Conservation (phyloP, 139 green algal species). For the Edaphochlamys debaryana region DNA sequence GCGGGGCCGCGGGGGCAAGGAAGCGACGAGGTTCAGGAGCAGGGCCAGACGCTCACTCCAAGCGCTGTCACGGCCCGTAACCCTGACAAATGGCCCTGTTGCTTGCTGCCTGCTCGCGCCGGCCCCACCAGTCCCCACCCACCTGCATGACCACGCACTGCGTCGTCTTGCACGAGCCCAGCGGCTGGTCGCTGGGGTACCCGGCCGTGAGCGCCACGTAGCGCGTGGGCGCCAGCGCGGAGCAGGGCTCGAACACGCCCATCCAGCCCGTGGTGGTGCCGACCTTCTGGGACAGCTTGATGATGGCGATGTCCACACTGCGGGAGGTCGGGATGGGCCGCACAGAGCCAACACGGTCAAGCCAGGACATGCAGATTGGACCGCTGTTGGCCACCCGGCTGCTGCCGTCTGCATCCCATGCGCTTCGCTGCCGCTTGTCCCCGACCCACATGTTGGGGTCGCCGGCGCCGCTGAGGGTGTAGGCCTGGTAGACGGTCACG, state of each 20-base stretch:
- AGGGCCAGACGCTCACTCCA: too few species aligned
- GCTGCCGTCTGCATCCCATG: too few species aligned
- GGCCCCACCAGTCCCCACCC: not conserved
- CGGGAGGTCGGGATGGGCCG: too few species aligned
- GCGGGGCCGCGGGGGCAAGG: not conserved
- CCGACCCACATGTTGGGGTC: conserved; percentile 25
- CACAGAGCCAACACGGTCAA: too few species aligned
- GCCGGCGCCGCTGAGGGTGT: not conserved
- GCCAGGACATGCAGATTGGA: not conserved
- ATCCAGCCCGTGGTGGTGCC: conserved; percentile 52
- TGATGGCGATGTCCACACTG: conserved; percentile 52
- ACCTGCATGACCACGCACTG: conserved; percentile 24
- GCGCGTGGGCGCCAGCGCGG: conserved; percentile 20
- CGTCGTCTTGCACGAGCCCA: conserved; percentile 51
- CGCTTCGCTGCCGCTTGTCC: too few species aligned
- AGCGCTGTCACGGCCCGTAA: too few species aligned
- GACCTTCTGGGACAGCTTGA: conserved; percentile 43
- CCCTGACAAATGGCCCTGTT: too few species aligned
- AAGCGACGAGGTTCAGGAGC: too few species aligned
- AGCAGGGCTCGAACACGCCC: conserved; percentile 55
- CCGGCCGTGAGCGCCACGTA: conserved; percentile 40
- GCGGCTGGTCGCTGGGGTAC: conserved; percentile 52
- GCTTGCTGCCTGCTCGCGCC: too few species aligned
- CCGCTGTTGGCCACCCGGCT: too few species aligned
- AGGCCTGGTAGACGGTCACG: conserved; percentile 55